Evolutionary conservation across 1,139 yeast genomes (phyloP).

Genomic region (Kodamaea suecica): DNA sequence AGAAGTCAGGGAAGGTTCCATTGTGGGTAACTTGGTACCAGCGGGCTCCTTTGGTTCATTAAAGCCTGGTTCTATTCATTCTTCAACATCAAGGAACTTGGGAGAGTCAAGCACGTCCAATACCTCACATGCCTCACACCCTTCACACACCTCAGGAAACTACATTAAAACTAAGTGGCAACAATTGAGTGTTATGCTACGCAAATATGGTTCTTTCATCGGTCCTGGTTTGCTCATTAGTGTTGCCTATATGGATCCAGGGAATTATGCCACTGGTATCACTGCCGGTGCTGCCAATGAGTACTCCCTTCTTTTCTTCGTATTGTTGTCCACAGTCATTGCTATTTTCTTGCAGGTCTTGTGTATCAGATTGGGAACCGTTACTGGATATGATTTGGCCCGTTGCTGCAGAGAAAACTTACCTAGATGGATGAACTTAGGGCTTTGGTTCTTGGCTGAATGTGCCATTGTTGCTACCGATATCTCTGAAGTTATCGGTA

Average conservation of each 20-base stretch:
- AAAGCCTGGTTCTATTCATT: too few relatives aligned
- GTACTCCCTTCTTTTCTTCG: conserved; percentile 62
- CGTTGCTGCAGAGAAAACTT: conserved; percentile 61
- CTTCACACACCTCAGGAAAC: too few relatives aligned
- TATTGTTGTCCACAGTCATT: conserved; percentile 62
- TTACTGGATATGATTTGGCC: conserved; percentile 76
- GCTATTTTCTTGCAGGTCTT: conserved; percentile 73
- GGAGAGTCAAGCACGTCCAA: too few relatives aligned
- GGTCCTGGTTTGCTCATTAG: conserved; percentile 78
- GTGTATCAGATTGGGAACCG: conserved; percentile 74
- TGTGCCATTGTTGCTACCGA: conserved; percentile 82
- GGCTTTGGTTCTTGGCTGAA: conserved; percentile 69
- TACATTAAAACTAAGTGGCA: too few relatives aligned
- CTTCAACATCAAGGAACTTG: too few relatives aligned
- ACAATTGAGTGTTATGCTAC: conserved; percentile 13
- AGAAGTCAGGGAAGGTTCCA: too few relatives aligned
- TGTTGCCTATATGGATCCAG: conserved; percentile 84
- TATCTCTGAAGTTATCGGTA: conserved; percentile 83
- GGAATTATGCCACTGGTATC: conserved; percentile 78
- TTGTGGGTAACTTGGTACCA: too few relatives aligned
- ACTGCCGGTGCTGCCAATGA: conserved; percentile 71
- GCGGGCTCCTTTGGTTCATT: too few relatives aligned
- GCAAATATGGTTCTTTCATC: conserved; percentile 56
- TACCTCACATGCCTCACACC: too few relatives aligned
- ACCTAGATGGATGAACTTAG: conserved; percentile 57